phyloP scores from a whole-genome alignment of 1,139 yeast species.

The Pneumocystis oryctolagi region DNA sequence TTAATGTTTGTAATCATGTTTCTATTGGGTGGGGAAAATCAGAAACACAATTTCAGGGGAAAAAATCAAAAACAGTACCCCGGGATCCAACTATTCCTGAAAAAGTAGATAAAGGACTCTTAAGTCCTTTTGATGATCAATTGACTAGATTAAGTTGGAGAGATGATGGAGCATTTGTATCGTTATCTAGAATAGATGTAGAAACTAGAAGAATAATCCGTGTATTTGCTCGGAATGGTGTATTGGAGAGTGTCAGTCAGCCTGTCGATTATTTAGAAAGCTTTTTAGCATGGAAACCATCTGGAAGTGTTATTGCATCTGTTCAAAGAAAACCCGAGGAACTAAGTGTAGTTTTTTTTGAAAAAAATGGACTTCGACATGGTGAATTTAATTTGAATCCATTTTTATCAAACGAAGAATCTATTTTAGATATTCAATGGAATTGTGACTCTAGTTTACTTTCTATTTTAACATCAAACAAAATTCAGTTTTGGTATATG shows the following conservation, averaged over 20 bases:
- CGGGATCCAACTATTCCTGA: conserved; percentile 90
- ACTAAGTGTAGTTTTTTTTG: conserved; percentile 61
- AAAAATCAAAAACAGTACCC: conserved; percentile 69
- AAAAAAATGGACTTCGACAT: conserved; percentile 83
- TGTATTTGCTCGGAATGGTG: conserved; percentile 58
- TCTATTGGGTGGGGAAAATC: conserved; percentile 98
- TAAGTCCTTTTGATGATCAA: conserved; percentile 30
- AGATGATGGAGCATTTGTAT: conserved; percentile 81
- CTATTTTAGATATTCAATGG: conserved; percentile 53
- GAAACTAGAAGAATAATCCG: conserved; percentile 59
- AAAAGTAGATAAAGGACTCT: conserved; percentile 49
- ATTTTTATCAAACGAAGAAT: conserved; percentile 25
- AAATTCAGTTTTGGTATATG: conserved; percentile 74
- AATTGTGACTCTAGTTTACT: conserved; percentile 67
- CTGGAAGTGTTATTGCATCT: conserved; percentile 75
- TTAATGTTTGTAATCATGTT: conserved; percentile 63
- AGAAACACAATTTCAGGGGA: conserved; percentile 93
- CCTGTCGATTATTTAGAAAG: conserved; percentile 75
- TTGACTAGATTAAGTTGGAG: conserved; percentile 62
- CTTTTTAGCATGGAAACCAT: conserved; percentile 73
- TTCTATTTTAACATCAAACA: conserved; percentile 45
- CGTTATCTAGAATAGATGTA: conserved; percentile 47
- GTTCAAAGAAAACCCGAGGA: conserved; percentile 41
- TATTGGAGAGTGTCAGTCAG: conserved; percentile 70
- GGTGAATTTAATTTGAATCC: conserved; percentile 56